phyloP scores from a whole-genome alignment of 805 yeast species.

The Candida berthetii region DNA sequence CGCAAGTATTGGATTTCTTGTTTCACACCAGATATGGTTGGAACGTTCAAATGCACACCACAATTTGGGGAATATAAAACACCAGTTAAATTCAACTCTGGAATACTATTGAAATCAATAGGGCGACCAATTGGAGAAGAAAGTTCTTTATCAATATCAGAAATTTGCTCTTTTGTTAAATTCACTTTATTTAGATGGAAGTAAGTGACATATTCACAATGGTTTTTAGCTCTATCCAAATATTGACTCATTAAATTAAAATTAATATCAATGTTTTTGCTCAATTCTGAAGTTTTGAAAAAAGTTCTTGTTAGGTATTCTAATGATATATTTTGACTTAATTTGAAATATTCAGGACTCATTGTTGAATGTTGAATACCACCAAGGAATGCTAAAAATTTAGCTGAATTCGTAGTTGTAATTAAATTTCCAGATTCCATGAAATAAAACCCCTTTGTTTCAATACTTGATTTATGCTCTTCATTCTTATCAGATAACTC shows the following conservation, averaged over 20 bases:
- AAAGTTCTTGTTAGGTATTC: constrained; percentile 37
- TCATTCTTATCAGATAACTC: constrained; percentile 39
- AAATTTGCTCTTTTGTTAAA: constrained; percentile 44
- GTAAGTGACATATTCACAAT: constrained; percentile 69
- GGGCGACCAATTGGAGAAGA: constrained; percentile 77
- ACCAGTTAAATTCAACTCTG: constrained; percentile 50
- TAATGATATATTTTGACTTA: constrained; percentile 36
- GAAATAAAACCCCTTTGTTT: constrained; percentile 58
- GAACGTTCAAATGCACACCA: constrained; percentile 46
- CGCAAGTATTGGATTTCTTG: constrained; percentile 35
- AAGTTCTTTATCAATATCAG: constrained; percentile 67
- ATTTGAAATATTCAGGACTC: constrained; percentile 35
- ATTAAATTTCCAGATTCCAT: constrained; percentile 59
- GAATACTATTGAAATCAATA: constrained; percentile 40
- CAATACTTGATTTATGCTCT: constrained; percentile 40
- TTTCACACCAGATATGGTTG: constrained; percentile 45
- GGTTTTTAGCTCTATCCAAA: constrained; percentile 26
- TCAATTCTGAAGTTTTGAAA: constrained; percentile 7
- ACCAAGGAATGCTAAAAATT: constrained; percentile 55
- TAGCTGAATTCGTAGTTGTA: constrained; percentile 54
- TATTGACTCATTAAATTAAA: constrained; percentile 16
- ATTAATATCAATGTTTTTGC: constrained; percentile 15
- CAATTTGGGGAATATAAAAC: constrained; percentile 87
- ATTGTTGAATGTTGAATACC: constrained; percentile 48
- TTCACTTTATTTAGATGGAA: constrained; percentile 64